Conservation (phyloP, 257 asterid species). For the Lithospermum erythrorhizon region DNA sequence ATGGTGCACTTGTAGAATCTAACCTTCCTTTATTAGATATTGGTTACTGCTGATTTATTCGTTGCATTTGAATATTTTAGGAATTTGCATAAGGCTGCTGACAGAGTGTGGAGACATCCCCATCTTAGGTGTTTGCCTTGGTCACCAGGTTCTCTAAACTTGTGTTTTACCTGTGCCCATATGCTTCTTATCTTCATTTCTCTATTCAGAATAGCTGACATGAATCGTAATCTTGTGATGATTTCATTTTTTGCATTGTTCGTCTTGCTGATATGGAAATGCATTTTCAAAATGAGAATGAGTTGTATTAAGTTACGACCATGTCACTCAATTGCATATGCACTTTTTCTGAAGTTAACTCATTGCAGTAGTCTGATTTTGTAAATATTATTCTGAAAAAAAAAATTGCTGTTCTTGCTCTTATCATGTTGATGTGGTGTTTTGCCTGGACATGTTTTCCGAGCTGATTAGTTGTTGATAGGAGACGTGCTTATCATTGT, state of each 20-base stretch:
- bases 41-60: slow-evolving; percentile 4
- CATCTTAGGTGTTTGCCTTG: slow-evolving; percentile 94
- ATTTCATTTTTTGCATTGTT: background rate
- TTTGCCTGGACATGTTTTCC: too few species aligned
- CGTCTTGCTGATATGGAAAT: background rate
- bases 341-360: background rate
- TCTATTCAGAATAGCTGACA: background rate
- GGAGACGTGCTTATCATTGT: background rate
- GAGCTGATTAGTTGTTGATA: background rate
- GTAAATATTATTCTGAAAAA: background rate
- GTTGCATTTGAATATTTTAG: slow-evolving; percentile 29
- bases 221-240: background rate
- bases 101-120: slow-evolving; percentile 87
- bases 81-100: slow-evolving; percentile 83
- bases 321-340: background rate
- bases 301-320: too few species aligned
- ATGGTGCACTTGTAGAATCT: too few species aligned
- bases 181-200: slow-evolving; percentile 2
- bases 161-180: slow-evolving; percentile 1
- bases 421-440: too few species aligned
- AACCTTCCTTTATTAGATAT: too few species aligned
- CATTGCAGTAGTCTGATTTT: background rate
- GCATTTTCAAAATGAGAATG: background rate
- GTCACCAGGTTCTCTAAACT: slow-evolving; percentile 71
- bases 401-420: too few species aligned